Conservation (phyloP, 306 rosid species). For the Dalbergia cochinchinensis region DNA sequence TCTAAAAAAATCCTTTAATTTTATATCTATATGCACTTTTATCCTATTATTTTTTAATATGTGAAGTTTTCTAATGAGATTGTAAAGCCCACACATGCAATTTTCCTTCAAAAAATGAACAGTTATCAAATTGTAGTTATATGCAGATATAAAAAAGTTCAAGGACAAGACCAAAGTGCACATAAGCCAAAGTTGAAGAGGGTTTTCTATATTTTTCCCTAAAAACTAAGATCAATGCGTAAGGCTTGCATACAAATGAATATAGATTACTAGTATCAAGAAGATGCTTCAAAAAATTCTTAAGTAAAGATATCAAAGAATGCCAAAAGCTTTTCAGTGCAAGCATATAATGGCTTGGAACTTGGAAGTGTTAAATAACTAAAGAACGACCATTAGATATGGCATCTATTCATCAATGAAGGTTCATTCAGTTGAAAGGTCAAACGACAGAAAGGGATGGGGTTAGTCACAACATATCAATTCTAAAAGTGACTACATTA, state of each 20-base stretch:
- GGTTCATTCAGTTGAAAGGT: slow-evolving; percentile 8
- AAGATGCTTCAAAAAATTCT: neutral
- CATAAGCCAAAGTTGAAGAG: no score
- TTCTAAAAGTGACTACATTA: slow-evolving; percentile 32
- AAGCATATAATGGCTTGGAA: neutral
- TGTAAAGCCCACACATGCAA: no score
- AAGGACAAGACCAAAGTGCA: no score
- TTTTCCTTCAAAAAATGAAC: no score
- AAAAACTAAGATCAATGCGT: neutral
- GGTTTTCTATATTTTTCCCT: no score
- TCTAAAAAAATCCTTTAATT: no score
- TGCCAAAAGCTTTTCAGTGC: slow-evolving; percentile 17
- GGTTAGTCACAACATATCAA: slow-evolving; percentile 7
- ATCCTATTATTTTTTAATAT: no score
- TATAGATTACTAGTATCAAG: neutral
- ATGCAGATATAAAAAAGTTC: no score
- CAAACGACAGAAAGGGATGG: neutral
- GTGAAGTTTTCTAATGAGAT: no score
- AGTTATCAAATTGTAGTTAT: no score
- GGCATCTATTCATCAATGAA: slow-evolving; percentile 5
- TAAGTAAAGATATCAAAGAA: slow-evolving; percentile 18
- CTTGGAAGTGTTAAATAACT: neutral
- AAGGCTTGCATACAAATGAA: slow-evolving; percentile 9
- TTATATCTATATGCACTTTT: no score
- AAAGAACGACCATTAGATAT: slow-evolving; percentile 16